Conservation (phyloP, 2,329 filamentous ascomycete species). For the Westerdykella sp. region DNA sequence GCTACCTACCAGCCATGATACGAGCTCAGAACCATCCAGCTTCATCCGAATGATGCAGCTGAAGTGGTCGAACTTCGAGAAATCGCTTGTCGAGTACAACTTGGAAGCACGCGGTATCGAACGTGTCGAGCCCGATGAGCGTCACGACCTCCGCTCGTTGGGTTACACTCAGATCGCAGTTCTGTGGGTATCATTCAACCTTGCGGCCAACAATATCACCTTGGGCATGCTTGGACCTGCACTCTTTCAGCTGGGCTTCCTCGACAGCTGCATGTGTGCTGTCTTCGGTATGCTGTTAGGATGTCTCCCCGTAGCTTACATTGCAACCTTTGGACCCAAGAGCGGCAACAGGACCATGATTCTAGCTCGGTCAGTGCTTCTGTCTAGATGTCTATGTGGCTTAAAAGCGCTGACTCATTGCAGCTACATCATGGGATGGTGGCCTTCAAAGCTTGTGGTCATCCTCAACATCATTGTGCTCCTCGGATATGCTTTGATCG, state of each 20-base stretch:
- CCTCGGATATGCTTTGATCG: slow-evolving; percentile 57
- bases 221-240: slow-evolving; percentile 58
- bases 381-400: background rate
- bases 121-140: slow-evolving; percentile 50
- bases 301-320: slow-evolving; percentile 51
- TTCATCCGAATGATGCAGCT: slow-evolving; percentile 11
- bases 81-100: slow-evolving; percentile 45
- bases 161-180: slow-evolving; percentile 52
- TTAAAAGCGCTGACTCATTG: slow-evolving; percentile 43
- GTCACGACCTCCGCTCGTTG: slow-evolving; percentile 47
- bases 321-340: slow-evolving; percentile 55
- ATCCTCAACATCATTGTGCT: slow-evolving; percentile 58
- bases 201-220: slow-evolving; percentile 58
- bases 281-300: slow-evolving; percentile 54
- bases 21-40: slow-evolving; percentile 1
- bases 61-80: slow-evolving; percentile 34
- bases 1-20: slow-evolving; percentile 15
- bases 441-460: slow-evolving; percentile 58
- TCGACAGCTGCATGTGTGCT: slow-evolving; percentile 51
- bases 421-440: slow-evolving; percentile 60
- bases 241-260: slow-evolving; percentile 53
- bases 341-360: slow-evolving; percentile 59
- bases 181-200: slow-evolving; percentile 58
- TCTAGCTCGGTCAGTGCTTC: slow-evolving; percentile 37
- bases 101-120: slow-evolving; percentile 57